Conservation (phyloP, 2,329 filamentous ascomycete species). For the Sphaerostilbella broomeana region DNA sequence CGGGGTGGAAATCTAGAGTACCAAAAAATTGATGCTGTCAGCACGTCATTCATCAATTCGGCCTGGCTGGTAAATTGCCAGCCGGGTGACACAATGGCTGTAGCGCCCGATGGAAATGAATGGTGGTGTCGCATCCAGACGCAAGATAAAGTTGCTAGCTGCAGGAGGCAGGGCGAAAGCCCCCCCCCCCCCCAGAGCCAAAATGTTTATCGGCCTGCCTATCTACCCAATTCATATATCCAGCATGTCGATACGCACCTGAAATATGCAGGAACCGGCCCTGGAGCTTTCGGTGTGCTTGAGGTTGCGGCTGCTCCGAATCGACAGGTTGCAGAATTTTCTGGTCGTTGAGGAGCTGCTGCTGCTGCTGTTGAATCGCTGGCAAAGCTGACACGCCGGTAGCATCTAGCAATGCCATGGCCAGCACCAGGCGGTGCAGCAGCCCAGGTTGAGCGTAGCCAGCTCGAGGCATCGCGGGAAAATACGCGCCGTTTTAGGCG, state of each 20-base stretch:
- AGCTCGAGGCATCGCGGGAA: slow-evolving; percentile 5
- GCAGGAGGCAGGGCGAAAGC: no score
- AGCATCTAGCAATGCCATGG: background rate
- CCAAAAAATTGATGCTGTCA: slow-evolving; percentile 9
- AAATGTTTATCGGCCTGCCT: no score
- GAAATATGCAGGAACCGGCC: slow-evolving; percentile 85
- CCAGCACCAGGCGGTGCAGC: slow-evolving; percentile 4
- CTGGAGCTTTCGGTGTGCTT: slow-evolving; percentile 43
- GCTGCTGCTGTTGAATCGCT: background rate
- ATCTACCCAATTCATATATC: no score
- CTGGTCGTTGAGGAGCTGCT: slow-evolving; percentile 8
- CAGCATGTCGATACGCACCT: slow-evolving; percentile 61
- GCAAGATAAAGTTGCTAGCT: background rate
- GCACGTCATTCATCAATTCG: background rate
- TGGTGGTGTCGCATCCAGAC: slow-evolving; percentile 3
- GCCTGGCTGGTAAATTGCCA: background rate
- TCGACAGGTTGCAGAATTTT: slow-evolving; percentile 6
- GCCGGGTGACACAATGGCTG: slow-evolving; percentile 1
- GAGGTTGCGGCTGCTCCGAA: slow-evolving; percentile 1
- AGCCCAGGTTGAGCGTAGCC: background rate
- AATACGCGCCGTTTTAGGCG: no score
- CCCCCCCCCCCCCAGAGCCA: no score
- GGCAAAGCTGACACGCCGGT: slow-evolving; percentile 1
- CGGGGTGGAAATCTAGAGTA: slow-evolving; percentile 76
- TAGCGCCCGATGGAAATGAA: background rate